Percentiles rank a stretch among this genome's conserved stretches.
Conservation (phyloP, 805 yeast species). For the Diddensiella caesifluorescens region DNA sequence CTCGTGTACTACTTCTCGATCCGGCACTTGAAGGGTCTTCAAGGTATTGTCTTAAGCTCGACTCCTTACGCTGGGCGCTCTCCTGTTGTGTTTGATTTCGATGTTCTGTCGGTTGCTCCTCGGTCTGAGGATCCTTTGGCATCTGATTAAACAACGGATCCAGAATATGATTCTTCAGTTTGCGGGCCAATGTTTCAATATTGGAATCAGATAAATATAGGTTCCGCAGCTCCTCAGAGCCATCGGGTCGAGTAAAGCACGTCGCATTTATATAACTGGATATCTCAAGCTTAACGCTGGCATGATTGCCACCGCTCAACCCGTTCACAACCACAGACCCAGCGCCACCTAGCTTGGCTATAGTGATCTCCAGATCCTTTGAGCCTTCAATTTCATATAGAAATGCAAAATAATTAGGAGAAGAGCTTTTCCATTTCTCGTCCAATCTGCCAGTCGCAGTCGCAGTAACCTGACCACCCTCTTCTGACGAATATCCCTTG, state of each 20-base stretch:
- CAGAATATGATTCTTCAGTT: conserved; percentile 6
- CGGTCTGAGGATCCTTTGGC: not conserved
- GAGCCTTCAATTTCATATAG: conserved; percentile 4
- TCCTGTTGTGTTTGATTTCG: not conserved
- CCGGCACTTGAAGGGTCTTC: not conserved
- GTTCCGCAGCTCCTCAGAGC: conserved; percentile 18
- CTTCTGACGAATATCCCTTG: not conserved
- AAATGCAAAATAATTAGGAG: conserved; percentile 20
- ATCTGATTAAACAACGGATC: not conserved
- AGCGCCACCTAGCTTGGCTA: conserved; percentile 14
- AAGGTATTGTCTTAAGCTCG: not conserved
- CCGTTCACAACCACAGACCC: conserved; percentile 12
- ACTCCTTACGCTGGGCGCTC: too few species aligned
- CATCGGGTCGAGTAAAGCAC: conserved; percentile 21
- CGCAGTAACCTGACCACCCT: not conserved
- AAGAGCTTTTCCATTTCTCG: conserved; percentile 15
- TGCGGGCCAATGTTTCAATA: conserved; percentile 10
- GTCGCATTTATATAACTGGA: conserved; percentile 12
- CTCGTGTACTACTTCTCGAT: not conserved
- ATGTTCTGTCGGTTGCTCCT: not conserved
- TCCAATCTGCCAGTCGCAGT: conserved; percentile 1
- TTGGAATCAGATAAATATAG: conserved; percentile 14
- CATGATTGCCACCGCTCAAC: conserved; percentile 11
- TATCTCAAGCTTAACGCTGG: conserved; percentile 10
- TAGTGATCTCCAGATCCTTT: conserved; percentile 11